Conservation (phyloP, 2,329 filamentous ascomycete genomes). For the Alternaria longipes region DNA sequence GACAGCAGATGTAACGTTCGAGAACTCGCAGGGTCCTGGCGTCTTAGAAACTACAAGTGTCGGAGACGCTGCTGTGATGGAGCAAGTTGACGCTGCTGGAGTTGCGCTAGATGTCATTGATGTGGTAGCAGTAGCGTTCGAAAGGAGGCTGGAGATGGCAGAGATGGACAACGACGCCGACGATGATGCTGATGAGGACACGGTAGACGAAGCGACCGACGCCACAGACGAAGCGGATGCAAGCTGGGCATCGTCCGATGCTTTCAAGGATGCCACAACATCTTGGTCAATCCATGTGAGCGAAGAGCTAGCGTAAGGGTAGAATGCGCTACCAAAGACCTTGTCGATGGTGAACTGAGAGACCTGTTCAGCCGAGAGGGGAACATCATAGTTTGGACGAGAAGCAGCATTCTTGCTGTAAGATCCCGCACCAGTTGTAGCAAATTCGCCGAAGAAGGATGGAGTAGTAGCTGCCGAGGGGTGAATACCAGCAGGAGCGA, state of each 20-base stretch:
- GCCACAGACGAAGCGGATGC: slow-evolving; percentile 18
- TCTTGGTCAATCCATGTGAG: slow-evolving; percentile 52
- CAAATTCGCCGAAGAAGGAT: slow-evolving; percentile 55
- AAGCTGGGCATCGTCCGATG: slow-evolving; percentile 39
- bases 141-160: slow-evolving; percentile 10
- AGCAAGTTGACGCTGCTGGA: slow-evolving; percentile 22
- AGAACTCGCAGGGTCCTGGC: slow-evolving; percentile 50
- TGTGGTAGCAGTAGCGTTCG: slow-evolving; percentile 7
- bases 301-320: slow-evolving; percentile 44
- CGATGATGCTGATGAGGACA: slow-evolving; percentile 18
- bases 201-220: slow-evolving; percentile 20
- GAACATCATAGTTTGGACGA: slow-evolving; percentile 48
- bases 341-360: slow-evolving; percentile 44
- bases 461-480: slow-evolving; percentile 24
- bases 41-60: slow-evolving; percentile 45
- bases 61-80: slow-evolving; percentile 46
- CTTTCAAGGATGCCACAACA: slow-evolving; percentile 47
- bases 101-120: slow-evolving; percentile 11
- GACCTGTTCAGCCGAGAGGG: slow-evolving; percentile 48
- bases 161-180: slow-evolving; percentile 16
- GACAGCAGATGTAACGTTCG: slow-evolving; percentile 56
- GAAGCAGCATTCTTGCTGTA: slow-evolving; percentile 50
- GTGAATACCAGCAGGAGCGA: slow-evolving; percentile 53
- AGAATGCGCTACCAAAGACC: slow-evolving; percentile 50
- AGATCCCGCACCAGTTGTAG: slow-evolving; percentile 53